phyloP scores from a whole-genome alignment of 2,329 filamentous ascomycete species.

The Saccharata proteae region DNA sequence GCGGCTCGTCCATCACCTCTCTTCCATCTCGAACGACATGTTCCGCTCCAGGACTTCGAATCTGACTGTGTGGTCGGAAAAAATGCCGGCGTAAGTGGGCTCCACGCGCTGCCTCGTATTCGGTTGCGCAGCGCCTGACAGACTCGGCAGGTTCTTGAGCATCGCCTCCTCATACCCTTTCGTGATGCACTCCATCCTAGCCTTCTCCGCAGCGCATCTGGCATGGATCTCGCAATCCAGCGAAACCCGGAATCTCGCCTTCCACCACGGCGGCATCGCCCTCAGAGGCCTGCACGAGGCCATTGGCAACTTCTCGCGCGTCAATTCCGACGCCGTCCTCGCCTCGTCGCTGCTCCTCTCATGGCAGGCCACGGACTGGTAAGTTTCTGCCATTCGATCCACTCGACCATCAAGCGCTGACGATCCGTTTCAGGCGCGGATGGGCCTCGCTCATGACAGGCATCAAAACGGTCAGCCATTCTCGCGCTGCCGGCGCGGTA shows the following conservation, averaged over 20 bases:
- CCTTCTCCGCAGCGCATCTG: slow-evolving; percentile 89
- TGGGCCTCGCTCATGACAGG: slow-evolving; percentile 92
- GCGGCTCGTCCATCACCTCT: slow-evolving; percentile 81
- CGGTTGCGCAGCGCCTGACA: slow-evolving; percentile 21
- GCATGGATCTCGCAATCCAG: slow-evolving; percentile 79
- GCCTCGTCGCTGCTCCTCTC: slow-evolving; percentile 85
- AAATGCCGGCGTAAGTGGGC: slow-evolving; percentile 72
- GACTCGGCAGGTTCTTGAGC: slow-evolving; percentile 54
- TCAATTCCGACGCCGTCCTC: slow-evolving; percentile 82
- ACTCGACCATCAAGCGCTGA: slow-evolving; percentile 11
- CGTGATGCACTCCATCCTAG: slow-evolving; percentile 87
- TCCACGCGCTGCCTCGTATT: slow-evolving; percentile 15
- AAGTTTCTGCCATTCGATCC: slow-evolving; percentile 34
- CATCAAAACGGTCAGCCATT: slow-evolving; percentile 62
- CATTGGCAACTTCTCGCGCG: slow-evolving; percentile 70
- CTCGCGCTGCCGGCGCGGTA: slow-evolving; percentile 2
- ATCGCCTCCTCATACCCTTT: slow-evolving; percentile 73
- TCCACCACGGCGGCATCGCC: slow-evolving; percentile 76
- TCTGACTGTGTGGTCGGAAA: slow-evolving; percentile 84
- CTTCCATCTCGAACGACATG: slow-evolving; percentile 74
- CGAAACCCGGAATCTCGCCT: slow-evolving; percentile 76
- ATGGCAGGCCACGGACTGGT: slow-evolving; percentile 96
- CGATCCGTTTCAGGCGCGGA: slow-evolving; percentile 50
- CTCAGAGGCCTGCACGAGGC: slow-evolving; percentile 80
- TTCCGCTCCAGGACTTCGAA: slow-evolving; percentile 63